Evolutionary conservation across 2,329 filamentous ascomycete species (phyloP), one percentile per base, ranked within the genome.

Genomic region (Orbilia javanica): DNA sequence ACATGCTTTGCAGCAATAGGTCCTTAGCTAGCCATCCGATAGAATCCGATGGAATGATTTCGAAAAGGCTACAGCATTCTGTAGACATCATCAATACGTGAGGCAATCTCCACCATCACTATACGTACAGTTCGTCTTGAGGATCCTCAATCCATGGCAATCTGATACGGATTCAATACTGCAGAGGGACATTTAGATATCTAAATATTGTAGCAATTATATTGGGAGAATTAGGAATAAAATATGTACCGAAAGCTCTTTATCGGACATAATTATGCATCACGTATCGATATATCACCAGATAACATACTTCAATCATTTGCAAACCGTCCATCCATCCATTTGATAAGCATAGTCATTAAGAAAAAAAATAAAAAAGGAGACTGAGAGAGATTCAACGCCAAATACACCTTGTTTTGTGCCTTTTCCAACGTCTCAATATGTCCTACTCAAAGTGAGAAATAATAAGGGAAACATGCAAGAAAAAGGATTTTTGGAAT

Each of bases 371-470:
- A 52, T 27, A 34, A 34, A 20, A 55, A 60, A 57, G 4, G 31
- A 18, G n/a, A 57, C 22, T 36, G 52, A 39, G 11, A 57, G 31
- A 22, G 8, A 10, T 4, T 44, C 3, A 48, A 60, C 55, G 55
- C 55, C 55, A 42, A 39, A 60, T 60, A 60, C 55, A 60, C 55
- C 55, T 60, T 25, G 20, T 60, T 60, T 60, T 60, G 55, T 42
- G 55, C 55, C 55, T 60, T 39, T 57, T 44, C 55, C 55, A 60
- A 60, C 55, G 13, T 60, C 55, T 60, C 55, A n/a, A 60, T 60
- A 60, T 60, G 55, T 60, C 55, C 34, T 60, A 60, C 20, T 60
- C 55, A 22, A 42, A 60, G 27, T 25, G 11, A 42, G 34, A 27
- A 36, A 60, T 39, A 60, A 25, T 8, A 60, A 60, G 55, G 25